Evolutionary conservation across 371 early-diverging fungal genomes (phyloP), one percentile per base, ranked within the genome.

Genomic region (Sporodiniella umbellata): DNA sequence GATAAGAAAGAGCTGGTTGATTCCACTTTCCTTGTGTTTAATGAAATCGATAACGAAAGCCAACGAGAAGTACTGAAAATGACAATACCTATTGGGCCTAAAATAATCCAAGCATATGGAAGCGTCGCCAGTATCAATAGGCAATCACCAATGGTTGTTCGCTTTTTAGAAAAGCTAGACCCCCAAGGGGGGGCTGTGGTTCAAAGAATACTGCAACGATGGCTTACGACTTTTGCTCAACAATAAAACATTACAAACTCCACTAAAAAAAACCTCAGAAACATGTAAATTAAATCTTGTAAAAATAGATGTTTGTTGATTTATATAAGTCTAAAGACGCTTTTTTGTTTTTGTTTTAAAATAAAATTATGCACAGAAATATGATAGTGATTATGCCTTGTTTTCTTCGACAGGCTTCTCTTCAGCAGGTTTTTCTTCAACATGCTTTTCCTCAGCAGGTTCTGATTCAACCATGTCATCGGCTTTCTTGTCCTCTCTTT

Each of bases 91-190:
- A 55, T 62, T n/a, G 62, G 66, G 4, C 19, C 15, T 10, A 48
- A 42, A 43, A 26, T 45, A 1, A 37, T 45, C 40, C 7, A 8
- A 11, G 43, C 68, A 58, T 25, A 52, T 63, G 31, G 45, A 68
- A n/a, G 58, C 59, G 23, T 54, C 62, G 51, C 78, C 67, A 74
- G 72, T 2, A 62, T 75, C 12, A 66, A 58, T 33, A 62, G 66
- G 5, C 58, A 75, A 7, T 60, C 48, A 19, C 40, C 48, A 15
- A 68, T 85, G 25, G 65, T 60, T 10, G 75, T 85, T 38, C 64
- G 73, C 22, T 85, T 81, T 39, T 40, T 81, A 25, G 84, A 83
- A 33, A 77, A 80, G 14, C 49, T 81, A 12, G 81, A 81, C 54
- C 68, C 65, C 11, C 64, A 63, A 21, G 80, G 79, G 1, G 81